Conservation (phyloP, 225 moss, liverwort and hornwort species). For the Bryum argenteum region DNA sequence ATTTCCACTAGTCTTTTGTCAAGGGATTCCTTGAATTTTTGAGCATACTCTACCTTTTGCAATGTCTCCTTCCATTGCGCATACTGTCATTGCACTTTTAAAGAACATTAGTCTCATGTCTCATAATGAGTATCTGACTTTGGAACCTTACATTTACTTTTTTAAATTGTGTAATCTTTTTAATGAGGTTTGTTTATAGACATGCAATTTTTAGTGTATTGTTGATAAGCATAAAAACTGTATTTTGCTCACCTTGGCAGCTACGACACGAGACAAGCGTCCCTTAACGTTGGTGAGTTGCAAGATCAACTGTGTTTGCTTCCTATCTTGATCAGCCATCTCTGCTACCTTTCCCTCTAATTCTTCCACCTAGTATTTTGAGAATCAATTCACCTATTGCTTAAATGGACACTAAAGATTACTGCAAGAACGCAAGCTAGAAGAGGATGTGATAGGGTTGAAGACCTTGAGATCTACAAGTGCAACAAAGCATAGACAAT, state of each 20-base stretch:
- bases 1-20: slow-evolving; percentile 58
- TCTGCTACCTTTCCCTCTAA: slow-evolving; percentile 56
- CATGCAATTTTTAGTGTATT: background rate
- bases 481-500: background rate
- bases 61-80: slow-evolving; percentile 59
- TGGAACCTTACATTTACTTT: background rate
- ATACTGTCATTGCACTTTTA: slow-evolving; percentile 7
- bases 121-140: background rate
- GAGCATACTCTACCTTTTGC: slow-evolving; percentile 53
- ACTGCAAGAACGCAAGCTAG: background rate
- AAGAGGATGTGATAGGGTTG: background rate
- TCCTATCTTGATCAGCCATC: slow-evolving; percentile 53
- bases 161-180: too few species aligned
- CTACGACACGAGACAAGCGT: slow-evolving; percentile 42
- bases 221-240: background rate
- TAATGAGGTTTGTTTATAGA: background rate
- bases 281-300: slow-evolving; percentile 56
- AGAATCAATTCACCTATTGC: background rate
- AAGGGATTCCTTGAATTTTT: slow-evolving; percentile 40
- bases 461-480: background rate
- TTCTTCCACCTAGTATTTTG: slow-evolving; percentile 45
- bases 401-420: background rate
- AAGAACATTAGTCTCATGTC: background rate
- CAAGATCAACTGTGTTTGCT: slow-evolving; percentile 51
- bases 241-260: slow-evolving; percentile 50